phyloP scores from a whole-genome alignment of 257 asterid species.

The Eucommia ulmoides region DNA sequence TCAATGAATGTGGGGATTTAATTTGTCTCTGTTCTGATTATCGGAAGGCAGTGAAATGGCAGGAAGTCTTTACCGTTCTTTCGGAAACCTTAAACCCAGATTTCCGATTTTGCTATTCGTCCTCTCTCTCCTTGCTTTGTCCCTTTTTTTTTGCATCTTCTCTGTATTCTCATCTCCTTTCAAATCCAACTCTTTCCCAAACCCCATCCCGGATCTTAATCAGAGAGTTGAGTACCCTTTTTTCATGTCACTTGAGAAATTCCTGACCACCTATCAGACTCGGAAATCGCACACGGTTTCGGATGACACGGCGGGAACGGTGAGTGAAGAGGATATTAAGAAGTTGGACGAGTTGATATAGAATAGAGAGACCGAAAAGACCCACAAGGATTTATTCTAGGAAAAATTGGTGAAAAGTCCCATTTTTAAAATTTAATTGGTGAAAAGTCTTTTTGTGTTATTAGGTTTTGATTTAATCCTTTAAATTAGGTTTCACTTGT shows the following conservation, averaged over 20 bases:
- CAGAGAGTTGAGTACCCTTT: constrained; percentile 57
- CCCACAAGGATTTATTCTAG: constrained; percentile 33
- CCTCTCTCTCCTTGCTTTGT: constrained; percentile 22
- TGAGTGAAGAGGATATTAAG: constrained; percentile 23
- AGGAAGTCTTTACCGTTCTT: background rate
- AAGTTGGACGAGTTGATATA: constrained; percentile 46
- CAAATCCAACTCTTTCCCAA: constrained; percentile 14
- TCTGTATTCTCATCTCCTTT: constrained; percentile 14
- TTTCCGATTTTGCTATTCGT: constrained; percentile 29
- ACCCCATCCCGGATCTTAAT: background rate
- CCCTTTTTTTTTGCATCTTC: constrained; percentile 28
- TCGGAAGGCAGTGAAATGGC: no score
- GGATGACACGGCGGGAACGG: constrained; percentile 29
- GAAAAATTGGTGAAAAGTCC: no score
- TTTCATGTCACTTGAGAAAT: constrained; percentile 65
- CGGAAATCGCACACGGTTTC: constrained; percentile 13
- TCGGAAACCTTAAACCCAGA: constrained; percentile 24
- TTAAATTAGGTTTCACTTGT: no score
- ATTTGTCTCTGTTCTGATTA: no score
- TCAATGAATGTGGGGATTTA: no score
- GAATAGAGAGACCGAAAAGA: constrained; percentile 37
- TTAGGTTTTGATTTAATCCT: no score
- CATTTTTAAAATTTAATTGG: no score
- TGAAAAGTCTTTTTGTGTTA: no score
- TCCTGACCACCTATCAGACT: constrained; percentile 27